Evolutionary conservation across 768 basidiomycete genomes (phyloP).

Genomic region (Candolleomyces eurysporus): DNA sequence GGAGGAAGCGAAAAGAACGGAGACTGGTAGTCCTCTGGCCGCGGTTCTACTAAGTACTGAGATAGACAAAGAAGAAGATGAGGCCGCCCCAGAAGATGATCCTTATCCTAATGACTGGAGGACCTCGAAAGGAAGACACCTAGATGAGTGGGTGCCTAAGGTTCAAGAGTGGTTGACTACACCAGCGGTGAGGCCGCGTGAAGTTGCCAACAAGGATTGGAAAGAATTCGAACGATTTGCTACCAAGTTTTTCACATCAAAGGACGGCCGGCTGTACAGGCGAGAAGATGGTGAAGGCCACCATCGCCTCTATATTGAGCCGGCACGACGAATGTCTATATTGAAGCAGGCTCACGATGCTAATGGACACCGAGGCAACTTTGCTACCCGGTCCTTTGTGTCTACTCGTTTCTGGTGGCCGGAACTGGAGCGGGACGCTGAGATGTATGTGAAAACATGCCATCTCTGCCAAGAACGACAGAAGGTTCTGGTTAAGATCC

Average conservation of each 20-base stretch:
- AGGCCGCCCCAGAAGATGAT: background rate
- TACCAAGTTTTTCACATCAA: background rate
- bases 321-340: background rate
- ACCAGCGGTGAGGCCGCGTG: background rate
- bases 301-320: background rate
- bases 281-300: background rate
- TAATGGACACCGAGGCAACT: conserved; percentile 14
- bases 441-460: conserved; percentile 32
- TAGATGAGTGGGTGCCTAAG: background rate
- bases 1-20: too few species aligned
- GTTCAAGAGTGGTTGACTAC: background rate
- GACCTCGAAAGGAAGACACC: background rate
- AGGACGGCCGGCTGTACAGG: background rate
- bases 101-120: background rate
- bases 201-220: background rate
- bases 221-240: background rate
- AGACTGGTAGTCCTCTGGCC: too few species aligned
- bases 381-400: conserved; percentile 14
- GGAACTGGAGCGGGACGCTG: conserved; percentile 21
- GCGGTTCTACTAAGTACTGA: too few species aligned
- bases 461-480: conserved; percentile 35
- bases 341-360: background rate
- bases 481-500: conserved; percentile 20
- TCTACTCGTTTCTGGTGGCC: conserved; percentile 30
- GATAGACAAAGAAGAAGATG: background rate